A percentile compares a stretch with the other conserved stretches of the same genome.
phyloP scores from a whole-genome alignment of 257 asterid species.

The Oldenlandia corymbosa region DNA sequence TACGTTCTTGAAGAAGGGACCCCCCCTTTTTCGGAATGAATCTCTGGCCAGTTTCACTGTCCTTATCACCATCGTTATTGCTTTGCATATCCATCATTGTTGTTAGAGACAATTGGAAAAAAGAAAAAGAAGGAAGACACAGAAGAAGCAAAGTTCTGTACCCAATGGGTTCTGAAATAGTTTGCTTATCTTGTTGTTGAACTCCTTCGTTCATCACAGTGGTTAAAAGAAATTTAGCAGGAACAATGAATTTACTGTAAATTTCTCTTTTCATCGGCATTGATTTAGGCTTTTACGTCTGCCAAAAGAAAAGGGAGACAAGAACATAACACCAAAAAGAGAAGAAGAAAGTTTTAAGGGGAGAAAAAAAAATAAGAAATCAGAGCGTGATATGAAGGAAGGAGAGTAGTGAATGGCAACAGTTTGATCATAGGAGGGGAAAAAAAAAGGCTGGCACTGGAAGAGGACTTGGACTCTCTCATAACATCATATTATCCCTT shows the following conservation, averaged over 20 bases:
- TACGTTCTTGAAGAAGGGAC: neutral
- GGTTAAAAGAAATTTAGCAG: too few species aligned
- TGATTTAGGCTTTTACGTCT: slow-evolving; percentile 7
- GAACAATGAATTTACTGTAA: too few species aligned
- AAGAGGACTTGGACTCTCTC: slow-evolving; percentile 26
- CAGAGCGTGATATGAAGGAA: slow-evolving; percentile 10
- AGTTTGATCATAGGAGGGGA: slow-evolving; percentile 21
- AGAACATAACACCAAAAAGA: slow-evolving; percentile 9
- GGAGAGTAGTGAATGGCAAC: slow-evolving; percentile 22
- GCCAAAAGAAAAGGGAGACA: slow-evolving; percentile 13
- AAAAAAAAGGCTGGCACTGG: slow-evolving; percentile 28
- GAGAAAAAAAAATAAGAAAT: slow-evolving; percentile 9
- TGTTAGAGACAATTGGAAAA: slow-evolving; percentile 17
- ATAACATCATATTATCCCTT: too few species aligned
- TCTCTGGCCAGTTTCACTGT: slow-evolving; percentile 13
- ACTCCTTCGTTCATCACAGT: too few species aligned
- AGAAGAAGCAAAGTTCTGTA: too few species aligned
- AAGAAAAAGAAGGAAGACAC: too few species aligned
- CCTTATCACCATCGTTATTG: slow-evolving; percentile 19
- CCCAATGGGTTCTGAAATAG: too few species aligned
- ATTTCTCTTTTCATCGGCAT: neutral
- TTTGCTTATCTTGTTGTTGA: too few species aligned
- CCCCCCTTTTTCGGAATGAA: neutral
- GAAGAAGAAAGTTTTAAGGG: neutral
- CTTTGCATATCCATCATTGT: slow-evolving; percentile 8